A percentile compares a stretch with the other conserved stretches of the same genome.
Conservation (phyloP, 768 basidiomycete genomes). For the Phlebiopsis flavidoalba region DNA sequence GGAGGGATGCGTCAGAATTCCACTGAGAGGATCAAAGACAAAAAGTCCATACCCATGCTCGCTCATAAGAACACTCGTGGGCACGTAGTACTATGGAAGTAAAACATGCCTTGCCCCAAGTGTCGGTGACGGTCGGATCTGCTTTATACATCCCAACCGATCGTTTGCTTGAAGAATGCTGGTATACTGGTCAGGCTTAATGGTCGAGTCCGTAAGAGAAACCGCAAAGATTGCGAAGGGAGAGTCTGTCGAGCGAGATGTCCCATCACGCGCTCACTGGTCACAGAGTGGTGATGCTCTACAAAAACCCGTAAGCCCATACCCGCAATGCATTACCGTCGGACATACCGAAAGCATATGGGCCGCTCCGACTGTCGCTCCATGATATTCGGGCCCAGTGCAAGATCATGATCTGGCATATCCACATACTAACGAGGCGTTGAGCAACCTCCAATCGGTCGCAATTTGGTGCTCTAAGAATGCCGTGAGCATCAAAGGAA, state of each 20-base stretch:
- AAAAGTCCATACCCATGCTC: not conserved
- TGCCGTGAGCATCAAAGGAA: not conserved
- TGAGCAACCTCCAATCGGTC: slow-evolving; percentile 22
- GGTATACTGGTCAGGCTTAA: not conserved
- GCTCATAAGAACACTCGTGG: not conserved
- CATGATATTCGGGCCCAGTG: slow-evolving; percentile 17
- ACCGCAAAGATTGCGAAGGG: not conserved
- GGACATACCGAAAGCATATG: not conserved
- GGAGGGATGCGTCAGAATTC: too few species aligned
- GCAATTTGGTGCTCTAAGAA: slow-evolving; percentile 11
- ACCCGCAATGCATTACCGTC: not conserved
- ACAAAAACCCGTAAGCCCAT: not conserved
- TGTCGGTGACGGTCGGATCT: not conserved
- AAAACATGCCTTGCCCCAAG: not conserved
- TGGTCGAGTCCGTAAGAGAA: not conserved
- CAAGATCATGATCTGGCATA: slow-evolving; percentile 20
- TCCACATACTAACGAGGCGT: slow-evolving; percentile 28
- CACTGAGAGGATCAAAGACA: too few species aligned
- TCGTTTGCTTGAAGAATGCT: not conserved
- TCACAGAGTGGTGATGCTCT: not conserved
- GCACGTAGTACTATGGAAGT: not conserved
- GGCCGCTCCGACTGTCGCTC: not conserved
- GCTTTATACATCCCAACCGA: not conserved
- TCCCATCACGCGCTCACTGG: not conserved
- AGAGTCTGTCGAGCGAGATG: not conserved